Base-by-base conservation (phyloP, 306 rosid genomes). In the Acacia melanoxylon region DNA sequence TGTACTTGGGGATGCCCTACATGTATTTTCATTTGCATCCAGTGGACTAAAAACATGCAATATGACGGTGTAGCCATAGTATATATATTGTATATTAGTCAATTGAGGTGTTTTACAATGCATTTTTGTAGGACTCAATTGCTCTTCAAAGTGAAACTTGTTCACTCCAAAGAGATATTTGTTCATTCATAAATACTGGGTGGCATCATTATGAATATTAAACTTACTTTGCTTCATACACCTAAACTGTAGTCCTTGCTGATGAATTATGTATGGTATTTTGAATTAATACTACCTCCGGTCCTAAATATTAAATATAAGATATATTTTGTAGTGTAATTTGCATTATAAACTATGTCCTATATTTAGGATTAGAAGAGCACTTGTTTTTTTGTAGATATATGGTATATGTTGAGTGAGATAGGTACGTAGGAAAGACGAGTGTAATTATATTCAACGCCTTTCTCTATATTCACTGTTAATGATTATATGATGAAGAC, bases 51-150 rank as follows among this genome's bases (percentile, higher is more conserved):
- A 72, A 22, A 37, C 35, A 41, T 40, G 14, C 58, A 72, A 52
- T 54, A 75, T 45, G 51, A 67, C 69, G 24, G 41, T 51, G 46
- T 71, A 31, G 37, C 37, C n/a, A 12, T 68, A 35, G 31, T 78
- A 19, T 86, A 74, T 72, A 63, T 61, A 58, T 79, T 79, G 72
- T 85, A 85, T 25, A 70, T 63, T 33, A 46, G 27, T 52, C 40
- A 8, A 49, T 29, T 73, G 31, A 20, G 48, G 6, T 74, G 45
- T 74, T 20, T 6, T 73, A 51, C 45, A 10, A 19, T 19, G 63
- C 46, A 31, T 29, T 49, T 49, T 74, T 51, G 12, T 52, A 20
- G 37, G 78, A 16, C 17, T 29, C 42, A 8, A 12, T 15, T 42
- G 25, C 25, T 19, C n/a, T 61, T 59, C 40, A 6, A 3, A 29